Conservation (phyloP, 78 protist species). For the Polysphondylium violaceum region DNA sequence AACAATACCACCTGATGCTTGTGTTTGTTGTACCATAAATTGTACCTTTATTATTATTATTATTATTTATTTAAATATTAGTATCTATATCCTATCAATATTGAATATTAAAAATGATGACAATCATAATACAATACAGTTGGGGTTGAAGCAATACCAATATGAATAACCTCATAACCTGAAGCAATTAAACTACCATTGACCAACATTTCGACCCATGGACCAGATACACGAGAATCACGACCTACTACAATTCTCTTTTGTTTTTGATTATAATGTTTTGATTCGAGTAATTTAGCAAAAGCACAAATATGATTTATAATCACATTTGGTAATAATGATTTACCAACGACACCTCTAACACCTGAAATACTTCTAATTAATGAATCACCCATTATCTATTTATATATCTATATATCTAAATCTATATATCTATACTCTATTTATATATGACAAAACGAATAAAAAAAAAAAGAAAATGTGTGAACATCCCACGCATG, state of each 20-base stretch:
- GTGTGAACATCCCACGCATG: too few relatives aligned
- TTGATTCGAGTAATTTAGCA: constrained; percentile 25
- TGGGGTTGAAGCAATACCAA: constrained; percentile 84
- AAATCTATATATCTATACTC: too few relatives aligned
- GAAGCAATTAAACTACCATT: constrained; percentile 38
- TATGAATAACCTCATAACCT: constrained; percentile 78
- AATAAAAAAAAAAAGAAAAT: too few relatives aligned
- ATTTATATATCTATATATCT: too few relatives aligned
- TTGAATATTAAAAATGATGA: neutral
- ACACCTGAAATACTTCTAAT: constrained; percentile 89
- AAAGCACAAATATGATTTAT: constrained; percentile 77
- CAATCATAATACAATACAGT: constrained; percentile 37
- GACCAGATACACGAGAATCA: constrained; percentile 90
- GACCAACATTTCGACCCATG: constrained; percentile 74
- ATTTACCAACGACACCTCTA: constrained; percentile 88
- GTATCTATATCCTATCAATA: neutral
- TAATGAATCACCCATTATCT: neutral
- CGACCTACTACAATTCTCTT: constrained; percentile 87
- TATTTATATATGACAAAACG: too few relatives aligned
- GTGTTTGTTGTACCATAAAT: constrained; percentile 49
- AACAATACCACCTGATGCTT: constrained; percentile 87
- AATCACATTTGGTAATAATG: constrained; percentile 77
- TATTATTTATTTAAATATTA: neutral
- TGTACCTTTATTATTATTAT: constrained; percentile 76
- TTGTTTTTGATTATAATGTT: constrained; percentile 26